phyloP scores from a whole-genome alignment of 148 eudicot genomes.

The Chenopodium formosanum region DNA sequence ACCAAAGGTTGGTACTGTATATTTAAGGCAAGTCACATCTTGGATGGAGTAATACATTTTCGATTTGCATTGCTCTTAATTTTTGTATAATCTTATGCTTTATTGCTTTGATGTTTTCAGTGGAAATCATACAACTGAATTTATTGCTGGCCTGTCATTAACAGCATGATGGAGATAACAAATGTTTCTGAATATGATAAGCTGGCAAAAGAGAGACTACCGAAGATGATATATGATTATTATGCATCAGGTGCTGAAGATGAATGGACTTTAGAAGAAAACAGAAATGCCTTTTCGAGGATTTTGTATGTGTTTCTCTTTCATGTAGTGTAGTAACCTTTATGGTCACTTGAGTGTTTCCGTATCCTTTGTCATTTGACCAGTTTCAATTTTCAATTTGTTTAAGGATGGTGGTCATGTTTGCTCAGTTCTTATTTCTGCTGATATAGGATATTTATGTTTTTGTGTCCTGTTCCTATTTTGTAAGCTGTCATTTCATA shows the following conservation, averaged over 20 bases:
- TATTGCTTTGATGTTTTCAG: not conserved
- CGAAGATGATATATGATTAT: conserved; percentile 86
- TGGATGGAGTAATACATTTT: not conserved
- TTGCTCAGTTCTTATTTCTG: too few species aligned
- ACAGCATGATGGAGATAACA: conserved; percentile 52
- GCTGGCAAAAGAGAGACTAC: conserved; percentile 75
- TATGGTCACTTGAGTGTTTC: not conserved
- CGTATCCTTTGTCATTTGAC: not conserved
- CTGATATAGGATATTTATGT: too few species aligned
- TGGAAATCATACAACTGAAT: not conserved
- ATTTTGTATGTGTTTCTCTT: conserved; percentile 50
- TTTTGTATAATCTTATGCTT: not conserved
- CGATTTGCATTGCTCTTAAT: not conserved
- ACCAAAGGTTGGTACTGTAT: too few species aligned
- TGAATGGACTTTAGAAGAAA: conserved; percentile 84
- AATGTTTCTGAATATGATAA: conserved; percentile 75
- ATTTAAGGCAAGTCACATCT: too few species aligned
- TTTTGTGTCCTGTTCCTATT: too few species aligned
- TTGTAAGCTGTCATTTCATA: too few species aligned
- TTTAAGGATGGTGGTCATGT: too few species aligned
- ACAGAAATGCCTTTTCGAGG: conserved; percentile 69
- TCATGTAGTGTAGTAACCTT: not conserved
- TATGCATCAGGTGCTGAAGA: conserved; percentile 93
- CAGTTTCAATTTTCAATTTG: not conserved
- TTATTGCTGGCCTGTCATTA: not conserved